Evolutionary conservation across 345 rosid genomes (phyloP).

Genomic region (Populus ilicifolia): DNA sequence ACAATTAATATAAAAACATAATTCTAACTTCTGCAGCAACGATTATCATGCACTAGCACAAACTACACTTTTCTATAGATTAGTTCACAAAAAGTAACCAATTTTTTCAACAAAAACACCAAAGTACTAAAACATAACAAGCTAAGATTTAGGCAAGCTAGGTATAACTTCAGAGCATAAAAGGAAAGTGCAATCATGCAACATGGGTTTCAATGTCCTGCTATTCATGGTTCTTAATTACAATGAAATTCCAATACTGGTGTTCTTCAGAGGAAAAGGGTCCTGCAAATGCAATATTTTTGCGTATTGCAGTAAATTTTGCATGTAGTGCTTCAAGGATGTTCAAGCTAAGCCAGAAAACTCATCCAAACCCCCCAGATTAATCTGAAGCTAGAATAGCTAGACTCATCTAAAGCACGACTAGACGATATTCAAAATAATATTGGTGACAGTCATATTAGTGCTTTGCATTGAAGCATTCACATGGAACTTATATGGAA

Average conservation of each 20-base stretch:
- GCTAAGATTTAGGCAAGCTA: background rate
- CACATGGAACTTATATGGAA: background rate
- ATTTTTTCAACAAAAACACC: background rate
- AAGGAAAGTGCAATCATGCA: background rate
- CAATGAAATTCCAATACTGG: background rate
- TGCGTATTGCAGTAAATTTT: background rate
- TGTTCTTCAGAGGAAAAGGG: background rate
- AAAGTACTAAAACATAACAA: background rate
- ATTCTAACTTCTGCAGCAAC: background rate
- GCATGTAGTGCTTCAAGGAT: background rate
- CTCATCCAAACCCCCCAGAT: background rate
- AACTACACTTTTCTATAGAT: background rate
- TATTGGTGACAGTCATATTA: background rate
- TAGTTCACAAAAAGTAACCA: background rate
- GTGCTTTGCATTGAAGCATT: background rate
- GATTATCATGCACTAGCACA: background rate
- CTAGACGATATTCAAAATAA: background rate
- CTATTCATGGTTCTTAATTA: background rate
- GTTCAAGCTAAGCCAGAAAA: background rate
- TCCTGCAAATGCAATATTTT: background rate
- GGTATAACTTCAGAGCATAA: background rate
- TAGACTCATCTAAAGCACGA: background rate
- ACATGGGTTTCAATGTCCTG: background rate
- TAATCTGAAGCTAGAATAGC: background rate
- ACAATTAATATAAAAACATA: background rate